These are phyloP conservation scores for Mycena haematopus DNA, from an alignment of 768 basidiomycete genomes.

Conservation along the genomic window DNA sequence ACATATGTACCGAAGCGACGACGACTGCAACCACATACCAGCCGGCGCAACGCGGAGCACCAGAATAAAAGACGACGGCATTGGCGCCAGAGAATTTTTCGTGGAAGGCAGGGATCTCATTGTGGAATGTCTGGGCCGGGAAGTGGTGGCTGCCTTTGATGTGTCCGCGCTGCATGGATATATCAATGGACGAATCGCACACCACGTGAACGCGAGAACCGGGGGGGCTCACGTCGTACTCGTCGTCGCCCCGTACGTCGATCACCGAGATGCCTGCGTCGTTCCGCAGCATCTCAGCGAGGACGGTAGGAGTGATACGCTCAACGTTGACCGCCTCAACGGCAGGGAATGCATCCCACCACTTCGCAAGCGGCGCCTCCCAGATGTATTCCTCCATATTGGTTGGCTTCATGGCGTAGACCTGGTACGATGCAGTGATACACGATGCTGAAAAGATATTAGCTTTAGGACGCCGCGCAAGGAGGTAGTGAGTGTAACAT, in stretches of 20 bases:
- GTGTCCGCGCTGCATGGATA: conserved; percentile 53
- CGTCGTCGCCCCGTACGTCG: conserved; percentile 59
- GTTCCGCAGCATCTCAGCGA: conserved; percentile 35
- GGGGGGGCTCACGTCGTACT: conserved; percentile 46
- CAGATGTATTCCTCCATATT: conserved; percentile 4
- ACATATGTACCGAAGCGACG: not conserved
- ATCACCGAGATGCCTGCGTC: conserved; percentile 47
- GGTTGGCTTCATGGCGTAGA: conserved; percentile 50
- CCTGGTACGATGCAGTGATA: conserved; percentile 50
- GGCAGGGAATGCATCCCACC: conserved; percentile 63
- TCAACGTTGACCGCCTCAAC: conserved; percentile 46
- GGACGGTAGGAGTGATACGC: not conserved
- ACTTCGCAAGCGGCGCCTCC: conserved; percentile 43
- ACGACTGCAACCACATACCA: conserved; percentile 45
- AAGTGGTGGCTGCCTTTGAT: conserved; percentile 56
- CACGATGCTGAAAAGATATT: not conserved
- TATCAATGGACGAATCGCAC: not conserved
- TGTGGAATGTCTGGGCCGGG: conserved; percentile 58
- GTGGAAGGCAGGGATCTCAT: conserved; percentile 49
- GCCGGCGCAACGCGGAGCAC: conserved; percentile 60
- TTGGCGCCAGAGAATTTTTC: conserved; percentile 45
- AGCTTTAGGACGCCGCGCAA: not conserved
- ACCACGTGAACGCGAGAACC: not conserved
- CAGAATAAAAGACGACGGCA: conserved; percentile 61
- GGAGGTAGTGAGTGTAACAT: conserved; percentile 24